phyloP scores from a whole-genome alignment of 176 grass and related monocot genomes.

The Urochloa ruziziensis region DNA sequence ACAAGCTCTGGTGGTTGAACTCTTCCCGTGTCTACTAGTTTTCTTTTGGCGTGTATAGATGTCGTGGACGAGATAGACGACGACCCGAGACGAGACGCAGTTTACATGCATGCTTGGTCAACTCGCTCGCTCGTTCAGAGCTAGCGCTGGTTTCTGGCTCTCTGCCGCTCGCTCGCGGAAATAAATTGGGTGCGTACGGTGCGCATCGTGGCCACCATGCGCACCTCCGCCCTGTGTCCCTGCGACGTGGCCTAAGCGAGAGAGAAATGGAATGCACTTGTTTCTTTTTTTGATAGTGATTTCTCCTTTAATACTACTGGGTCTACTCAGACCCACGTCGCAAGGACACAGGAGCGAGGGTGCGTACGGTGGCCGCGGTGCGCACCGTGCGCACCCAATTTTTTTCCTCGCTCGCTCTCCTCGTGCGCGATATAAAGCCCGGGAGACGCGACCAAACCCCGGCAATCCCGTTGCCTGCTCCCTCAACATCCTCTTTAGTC shows the following conservation, averaged over 20 bases:
- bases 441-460: background rate
- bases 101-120: slow-evolving; percentile 17
- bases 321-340: too few species aligned
- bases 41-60: background rate
- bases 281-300: too few species aligned
- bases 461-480: background rate
- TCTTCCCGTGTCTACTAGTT: background rate
- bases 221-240: too few species aligned
- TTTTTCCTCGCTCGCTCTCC: background rate
- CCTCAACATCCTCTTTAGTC: background rate
- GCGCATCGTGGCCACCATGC: too few species aligned
- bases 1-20: slow-evolving; percentile 18
- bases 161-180: too few species aligned
- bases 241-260: too few species aligned
- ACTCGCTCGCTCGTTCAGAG: background rate
- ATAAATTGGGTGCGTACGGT: too few species aligned
- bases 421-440: background rate
- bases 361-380: too few species aligned
- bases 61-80: background rate
- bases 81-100: background rate
- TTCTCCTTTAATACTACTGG: too few species aligned
- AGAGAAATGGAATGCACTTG: too few species aligned
- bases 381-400: too few species aligned
- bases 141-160: background rate
- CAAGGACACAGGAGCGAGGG: too few species aligned